Evolutionary conservation across 257 asterid species (phyloP).

Genomic region (Solanum stenotomum): DNA sequence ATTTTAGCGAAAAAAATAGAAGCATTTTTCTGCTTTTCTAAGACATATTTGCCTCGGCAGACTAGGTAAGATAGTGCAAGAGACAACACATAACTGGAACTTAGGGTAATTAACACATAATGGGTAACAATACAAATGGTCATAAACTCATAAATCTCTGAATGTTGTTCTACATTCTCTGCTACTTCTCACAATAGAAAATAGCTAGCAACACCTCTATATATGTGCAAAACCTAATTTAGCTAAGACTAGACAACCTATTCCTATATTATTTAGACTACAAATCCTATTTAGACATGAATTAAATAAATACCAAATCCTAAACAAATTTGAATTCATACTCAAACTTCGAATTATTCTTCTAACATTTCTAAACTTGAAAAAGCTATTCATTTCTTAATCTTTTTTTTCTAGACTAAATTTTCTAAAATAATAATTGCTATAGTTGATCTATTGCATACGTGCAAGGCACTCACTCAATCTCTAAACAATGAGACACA

Average conservation of each 20-base stretch:
- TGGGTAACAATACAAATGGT: background rate
- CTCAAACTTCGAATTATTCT: background rate
- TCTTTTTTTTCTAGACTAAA: background rate
- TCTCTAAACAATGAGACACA: background rate
- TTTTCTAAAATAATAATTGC: background rate
- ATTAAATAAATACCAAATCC: background rate
- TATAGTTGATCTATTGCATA: background rate
- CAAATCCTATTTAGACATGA: background rate
- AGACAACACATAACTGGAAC: background rate
- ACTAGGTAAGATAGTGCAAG: background rate
- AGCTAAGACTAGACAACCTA: background rate
- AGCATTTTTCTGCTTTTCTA: background rate
- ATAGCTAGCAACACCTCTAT: background rate
- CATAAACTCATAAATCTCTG: background rate
- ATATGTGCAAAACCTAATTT: background rate
- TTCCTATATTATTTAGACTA: background rate
- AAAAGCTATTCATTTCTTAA: background rate
- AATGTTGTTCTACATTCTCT: background rate
- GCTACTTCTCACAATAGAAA: background rate
- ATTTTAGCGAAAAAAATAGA: background rate
- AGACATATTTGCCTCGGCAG: background rate
- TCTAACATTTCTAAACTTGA: background rate
- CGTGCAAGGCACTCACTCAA: background rate
- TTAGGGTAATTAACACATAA: background rate
- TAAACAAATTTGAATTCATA: background rate